phyloP scores from a whole-genome alignment of 1,284 basidiomycete species.

The Volvariella surrecta region DNA sequence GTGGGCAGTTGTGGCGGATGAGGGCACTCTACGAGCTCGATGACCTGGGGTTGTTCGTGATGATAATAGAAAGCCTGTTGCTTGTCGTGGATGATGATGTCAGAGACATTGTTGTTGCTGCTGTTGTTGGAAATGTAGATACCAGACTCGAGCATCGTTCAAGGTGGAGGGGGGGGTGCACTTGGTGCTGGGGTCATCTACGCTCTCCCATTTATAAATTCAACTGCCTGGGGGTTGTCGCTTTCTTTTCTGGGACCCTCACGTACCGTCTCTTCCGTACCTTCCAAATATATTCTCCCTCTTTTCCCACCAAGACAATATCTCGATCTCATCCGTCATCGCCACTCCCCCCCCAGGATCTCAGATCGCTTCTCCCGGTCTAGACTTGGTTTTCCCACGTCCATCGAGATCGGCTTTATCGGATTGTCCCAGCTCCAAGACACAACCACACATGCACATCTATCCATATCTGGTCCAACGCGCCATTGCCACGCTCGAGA shows the following conservation, averaged over 20 bases:
- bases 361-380: constrained; percentile 1
- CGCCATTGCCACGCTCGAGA: no score
- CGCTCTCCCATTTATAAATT: constrained; percentile 9
- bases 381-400: neutral
- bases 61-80: constrained; percentile 33
- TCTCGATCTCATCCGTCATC: no score
- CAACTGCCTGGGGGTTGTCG: no score
- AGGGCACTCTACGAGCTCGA: constrained; percentile 62
- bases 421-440: constrained; percentile 11
- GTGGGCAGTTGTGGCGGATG: constrained; percentile 42
- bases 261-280: neutral
- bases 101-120: constrained; percentile 15
- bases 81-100: constrained; percentile 22
- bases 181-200: no score
- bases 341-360: no score
- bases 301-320: constrained; percentile 1
- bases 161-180: constrained; percentile 2
- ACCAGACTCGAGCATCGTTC: constrained; percentile 13
- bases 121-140: constrained; percentile 11
- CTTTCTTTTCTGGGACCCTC: neutral
- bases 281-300: neutral
- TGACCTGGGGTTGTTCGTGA: constrained; percentile 49
- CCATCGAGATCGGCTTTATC: constrained; percentile 21
- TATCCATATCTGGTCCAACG: constrained; percentile 15
- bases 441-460: constrained; percentile 11